These are phyloP conservation scores for Fusarium solani-melongenae DNA, from an alignment of 2,329 filamentous ascomycete species.

Conservation along the genomic window DNA sequence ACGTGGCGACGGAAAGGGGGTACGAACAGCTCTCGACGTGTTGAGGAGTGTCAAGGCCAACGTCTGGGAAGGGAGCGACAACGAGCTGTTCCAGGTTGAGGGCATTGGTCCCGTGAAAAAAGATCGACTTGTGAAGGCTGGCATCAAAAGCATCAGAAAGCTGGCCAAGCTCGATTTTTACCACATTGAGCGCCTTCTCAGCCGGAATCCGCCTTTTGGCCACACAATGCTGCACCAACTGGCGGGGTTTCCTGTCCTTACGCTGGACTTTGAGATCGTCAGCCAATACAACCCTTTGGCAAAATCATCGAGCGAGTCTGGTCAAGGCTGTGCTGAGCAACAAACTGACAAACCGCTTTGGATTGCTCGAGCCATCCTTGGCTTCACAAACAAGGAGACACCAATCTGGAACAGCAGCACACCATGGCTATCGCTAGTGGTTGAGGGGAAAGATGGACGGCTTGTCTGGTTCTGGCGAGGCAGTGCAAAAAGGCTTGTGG, in stretches of 20 bases:
- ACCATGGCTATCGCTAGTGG: constrained; percentile 79
- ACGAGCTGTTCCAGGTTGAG: constrained; percentile 86
- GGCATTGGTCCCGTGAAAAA: constrained; percentile 81
- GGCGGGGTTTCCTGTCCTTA: constrained; percentile 74
- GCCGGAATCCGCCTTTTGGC: constrained; percentile 86
- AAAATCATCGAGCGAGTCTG: not conserved
- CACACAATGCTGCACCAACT: constrained; percentile 73
- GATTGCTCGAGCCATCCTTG: constrained; percentile 72
- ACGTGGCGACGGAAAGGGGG: constrained; percentile 70
- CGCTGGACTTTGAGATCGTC: constrained; percentile 52
- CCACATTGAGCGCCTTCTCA: constrained; percentile 80
- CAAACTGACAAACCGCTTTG: constrained; percentile 15
- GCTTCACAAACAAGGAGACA: constrained; percentile 74
- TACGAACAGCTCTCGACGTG: constrained; percentile 79
- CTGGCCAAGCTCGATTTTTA: constrained; percentile 74
- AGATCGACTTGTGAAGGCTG: constrained; percentile 77
- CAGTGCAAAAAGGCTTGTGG: constrained; percentile 73
- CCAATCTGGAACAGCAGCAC: constrained; percentile 71
- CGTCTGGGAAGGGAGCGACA: constrained; percentile 83
- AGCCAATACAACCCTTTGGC: constrained; percentile 9
- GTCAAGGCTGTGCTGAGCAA: not conserved
- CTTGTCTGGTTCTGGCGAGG: constrained; percentile 75
- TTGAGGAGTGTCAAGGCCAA: constrained; percentile 79
- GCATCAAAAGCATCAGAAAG: constrained; percentile 77
- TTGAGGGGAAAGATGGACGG: constrained; percentile 63